Base-by-base conservation (phyloP, 2,329 filamentous ascomycete genomes). In the Emergomyces africanus region DNA sequence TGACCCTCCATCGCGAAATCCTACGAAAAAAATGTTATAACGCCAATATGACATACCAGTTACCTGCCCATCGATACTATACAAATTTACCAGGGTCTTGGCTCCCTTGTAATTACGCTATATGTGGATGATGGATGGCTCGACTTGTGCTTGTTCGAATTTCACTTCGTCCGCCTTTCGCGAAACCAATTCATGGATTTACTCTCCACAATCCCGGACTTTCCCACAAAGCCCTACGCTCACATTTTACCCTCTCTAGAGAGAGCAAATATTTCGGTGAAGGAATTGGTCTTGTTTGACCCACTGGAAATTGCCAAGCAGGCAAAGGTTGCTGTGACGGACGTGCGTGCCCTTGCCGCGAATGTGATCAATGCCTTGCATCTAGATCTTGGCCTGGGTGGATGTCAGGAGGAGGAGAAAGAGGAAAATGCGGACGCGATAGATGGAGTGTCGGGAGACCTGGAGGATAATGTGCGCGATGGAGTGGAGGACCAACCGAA, bases 221-320 rank as follows among this genome's bases (percentile, higher is more conserved):
- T 96, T 70, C 82, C 87, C 61, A 80, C 82, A 64, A 79, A 82
- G 69, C 80, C 81, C 62, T 92, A 88, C 75, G 79, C 85, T 48
- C 84, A 87, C 68, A 84, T 96, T 53, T 75, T 96, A 37, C 86
- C 89, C 2, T 83, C 84, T 25, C 82, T 97, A 59, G 92, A 97
- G 75, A 83, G 83, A 70, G 84, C 88, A 66, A 79, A 80, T 57
- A 78, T 99, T 69, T 88, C 88, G 30, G 88, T 88, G 37, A 85
- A 84, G 66, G 94, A 99, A 71, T 81, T 99, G 54, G 80, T 99
- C 67, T 89, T 89, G 2, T 84, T 95, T 62, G 89, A 96, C 68
- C 81, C 86, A 3, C 79, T 85, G 62, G 88, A 96, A 68, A 83
- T 97, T 64, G 90, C 90, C 60, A 94, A 88, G 76, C 87, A 89